These are phyloP conservation scores for Backusella macrospora DNA, from an alignment of 192 early-diverging fungal species.

Conservation along the genomic window DNA sequence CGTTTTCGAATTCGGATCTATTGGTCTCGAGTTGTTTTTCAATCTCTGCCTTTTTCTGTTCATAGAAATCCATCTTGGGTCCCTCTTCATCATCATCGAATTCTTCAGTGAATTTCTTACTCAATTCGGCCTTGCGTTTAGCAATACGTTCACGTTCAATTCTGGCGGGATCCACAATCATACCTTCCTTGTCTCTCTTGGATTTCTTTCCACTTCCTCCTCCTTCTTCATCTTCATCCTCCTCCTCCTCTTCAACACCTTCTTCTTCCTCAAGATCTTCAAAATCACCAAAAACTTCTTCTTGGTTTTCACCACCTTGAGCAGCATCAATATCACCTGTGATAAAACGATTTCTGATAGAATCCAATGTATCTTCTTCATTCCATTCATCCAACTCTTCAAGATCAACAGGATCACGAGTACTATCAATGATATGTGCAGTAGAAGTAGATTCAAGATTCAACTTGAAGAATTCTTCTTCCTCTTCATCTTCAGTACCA, in stretches of 20 bases:
- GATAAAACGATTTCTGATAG: constrained; percentile 76
- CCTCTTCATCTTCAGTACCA: constrained; percentile 31
- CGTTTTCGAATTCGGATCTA: constrained; percentile 85
- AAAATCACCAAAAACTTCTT: constrained; percentile 75
- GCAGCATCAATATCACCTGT: constrained; percentile 60
- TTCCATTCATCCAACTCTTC: constrained; percentile 73
- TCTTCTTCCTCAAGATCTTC: constrained; percentile 68
- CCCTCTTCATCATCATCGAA: constrained; percentile 77
- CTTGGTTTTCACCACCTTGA: constrained; percentile 33
- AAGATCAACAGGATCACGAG: constrained; percentile 58
- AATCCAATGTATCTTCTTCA: constrained; percentile 64
- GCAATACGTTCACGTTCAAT: constrained; percentile 69
- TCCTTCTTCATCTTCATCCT: constrained; percentile 66
- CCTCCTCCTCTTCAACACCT: constrained; percentile 50
- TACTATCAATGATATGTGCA: constrained; percentile 65
- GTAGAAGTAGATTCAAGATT: constrained; percentile 38
- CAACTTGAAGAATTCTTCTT: constrained; percentile 60
- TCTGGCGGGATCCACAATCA: constrained; percentile 48
- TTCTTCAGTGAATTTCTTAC: constrained; percentile 92
- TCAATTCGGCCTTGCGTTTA: constrained; percentile 86
- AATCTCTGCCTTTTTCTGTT: constrained; percentile 87
- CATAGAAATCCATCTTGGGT: constrained; percentile 78
- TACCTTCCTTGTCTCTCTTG: constrained; percentile 40
- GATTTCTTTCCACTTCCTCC: constrained; percentile 30
- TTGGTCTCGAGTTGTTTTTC: constrained; percentile 84